Evolutionary conservation across 2,329 filamentous ascomycete genomes (phyloP).

Genomic region (Penicillium sp.): DNA sequence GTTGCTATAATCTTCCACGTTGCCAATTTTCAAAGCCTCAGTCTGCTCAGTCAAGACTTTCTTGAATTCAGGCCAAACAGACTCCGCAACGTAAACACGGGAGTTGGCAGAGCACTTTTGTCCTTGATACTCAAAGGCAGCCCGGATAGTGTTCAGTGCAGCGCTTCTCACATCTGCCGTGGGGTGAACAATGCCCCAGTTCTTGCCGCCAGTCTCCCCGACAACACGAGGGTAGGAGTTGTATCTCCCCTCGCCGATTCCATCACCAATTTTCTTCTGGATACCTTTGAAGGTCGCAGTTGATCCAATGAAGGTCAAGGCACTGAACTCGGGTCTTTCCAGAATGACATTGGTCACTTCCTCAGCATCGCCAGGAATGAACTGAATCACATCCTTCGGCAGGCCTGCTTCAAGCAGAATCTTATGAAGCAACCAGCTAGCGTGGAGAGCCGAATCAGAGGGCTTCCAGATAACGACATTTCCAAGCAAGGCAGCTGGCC

Average conservation of each 20-base stretch:
- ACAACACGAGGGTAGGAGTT: slow-evolving; percentile 79
- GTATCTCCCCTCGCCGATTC: slow-evolving; percentile 75
- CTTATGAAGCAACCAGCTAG: slow-evolving; percentile 82
- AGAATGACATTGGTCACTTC: slow-evolving; percentile 75
- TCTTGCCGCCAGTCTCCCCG: slow-evolving; percentile 86
- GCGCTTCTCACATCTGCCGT: slow-evolving; percentile 74
- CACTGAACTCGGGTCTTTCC: slow-evolving; percentile 72
- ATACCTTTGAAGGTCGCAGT: slow-evolving; percentile 83
- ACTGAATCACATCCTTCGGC: slow-evolving; percentile 83
- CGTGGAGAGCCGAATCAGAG: slow-evolving; percentile 76
- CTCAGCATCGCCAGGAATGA: slow-evolving; percentile 80
- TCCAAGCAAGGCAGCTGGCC: slow-evolving; percentile 78
- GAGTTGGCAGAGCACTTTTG: slow-evolving; percentile 87
- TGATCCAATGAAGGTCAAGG: slow-evolving; percentile 87
- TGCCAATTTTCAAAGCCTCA: slow-evolving; percentile 66
- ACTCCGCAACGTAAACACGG: slow-evolving; percentile 71
- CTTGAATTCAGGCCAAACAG: slow-evolving; percentile 70
- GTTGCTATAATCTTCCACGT: slow-evolving; percentile 66
- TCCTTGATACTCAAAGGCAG: slow-evolving; percentile 83
- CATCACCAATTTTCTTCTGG: slow-evolving; percentile 77
- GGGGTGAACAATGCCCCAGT: slow-evolving; percentile 78
- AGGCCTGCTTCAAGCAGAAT: slow-evolving; percentile 87
- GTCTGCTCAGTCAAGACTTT: slow-evolving; percentile 64
- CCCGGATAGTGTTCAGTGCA: slow-evolving; percentile 74
- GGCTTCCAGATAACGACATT: slow-evolving; percentile 97